These are phyloP conservation scores for Arthrobotrys sphaeroides DNA, from an alignment of 2,329 filamentous ascomycete genomes.

Conservation along the genomic window DNA sequence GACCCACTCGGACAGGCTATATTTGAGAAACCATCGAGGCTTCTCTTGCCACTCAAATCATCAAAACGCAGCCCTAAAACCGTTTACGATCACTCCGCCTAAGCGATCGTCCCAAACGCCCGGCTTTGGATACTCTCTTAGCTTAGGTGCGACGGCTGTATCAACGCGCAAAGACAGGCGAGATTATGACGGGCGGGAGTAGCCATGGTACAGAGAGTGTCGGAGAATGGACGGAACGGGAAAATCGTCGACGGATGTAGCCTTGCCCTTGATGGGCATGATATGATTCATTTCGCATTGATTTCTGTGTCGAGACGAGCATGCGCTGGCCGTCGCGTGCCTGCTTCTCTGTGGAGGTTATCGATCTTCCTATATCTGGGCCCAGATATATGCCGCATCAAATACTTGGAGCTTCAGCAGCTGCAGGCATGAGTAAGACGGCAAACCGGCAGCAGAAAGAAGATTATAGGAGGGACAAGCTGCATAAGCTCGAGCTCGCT, in stretches of 20 bases:
- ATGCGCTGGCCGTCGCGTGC: conserved; percentile 33
- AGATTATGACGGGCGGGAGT: neutral
- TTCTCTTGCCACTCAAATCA: neutral
- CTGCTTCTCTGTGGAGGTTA: neutral
- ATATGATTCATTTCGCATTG: conserved; percentile 25
- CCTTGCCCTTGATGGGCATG: neutral
- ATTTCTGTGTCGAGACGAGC: neutral
- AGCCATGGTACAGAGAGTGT: neutral
- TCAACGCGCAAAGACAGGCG: neutral
- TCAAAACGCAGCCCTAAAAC: conserved; percentile 31
- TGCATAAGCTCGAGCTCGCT: conserved; percentile 46
- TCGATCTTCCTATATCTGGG: conserved; percentile 1
- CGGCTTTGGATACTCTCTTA: conserved; percentile 13
- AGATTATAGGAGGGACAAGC: conserved; percentile 2
- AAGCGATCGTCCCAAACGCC: conserved; percentile 39
- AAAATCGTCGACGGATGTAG: neutral
- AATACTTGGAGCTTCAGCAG: neutral
- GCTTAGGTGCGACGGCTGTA: conserved; percentile 1
- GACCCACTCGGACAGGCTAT: conserved; percentile 13
- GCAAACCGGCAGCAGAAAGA: conserved; percentile 31
- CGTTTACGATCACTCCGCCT: conserved; percentile 40
- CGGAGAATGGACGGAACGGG: conserved; percentile 3
- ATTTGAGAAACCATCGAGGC: neutral
- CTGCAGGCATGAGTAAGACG: conserved; percentile 49
- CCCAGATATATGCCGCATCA: conserved; percentile 36